Evolutionary conservation across 768 basidiomycete genomes (phyloP).

Genomic region (Sarcomyxa edulis): DNA sequence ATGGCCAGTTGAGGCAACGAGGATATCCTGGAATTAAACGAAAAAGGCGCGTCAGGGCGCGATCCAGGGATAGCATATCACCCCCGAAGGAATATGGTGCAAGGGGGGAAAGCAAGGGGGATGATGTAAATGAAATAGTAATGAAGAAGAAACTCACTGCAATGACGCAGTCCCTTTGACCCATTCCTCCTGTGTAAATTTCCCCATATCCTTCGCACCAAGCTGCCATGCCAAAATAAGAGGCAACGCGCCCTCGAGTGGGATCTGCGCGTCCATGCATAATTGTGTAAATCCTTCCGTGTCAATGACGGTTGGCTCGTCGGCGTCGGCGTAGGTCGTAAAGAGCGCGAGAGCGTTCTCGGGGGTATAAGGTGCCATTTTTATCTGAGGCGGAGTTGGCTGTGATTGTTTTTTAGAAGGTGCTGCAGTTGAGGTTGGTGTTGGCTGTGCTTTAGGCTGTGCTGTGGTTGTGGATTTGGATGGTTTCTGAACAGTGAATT

Average conservation of each 20-base stretch:
- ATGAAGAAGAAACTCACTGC: constrained; percentile 5
- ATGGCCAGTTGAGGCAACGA: constrained; percentile 35
- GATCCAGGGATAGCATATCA: not conserved
- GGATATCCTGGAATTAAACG: constrained; percentile 32
- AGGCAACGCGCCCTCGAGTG: constrained; percentile 69
- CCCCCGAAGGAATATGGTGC: too few relatives aligned
- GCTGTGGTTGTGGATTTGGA: constrained; percentile 5
- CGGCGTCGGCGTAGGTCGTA: constrained; percentile 51
- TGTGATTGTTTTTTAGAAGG: constrained; percentile 10
- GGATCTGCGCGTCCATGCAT: constrained; percentile 64
- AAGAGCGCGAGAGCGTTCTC: constrained; percentile 54
- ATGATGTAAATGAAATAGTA: not conserved
- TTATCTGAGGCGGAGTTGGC: constrained; percentile 13
- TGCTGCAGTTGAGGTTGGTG: constrained; percentile 6
- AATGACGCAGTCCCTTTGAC: constrained; percentile 36
- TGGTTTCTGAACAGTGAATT: too few relatives aligned
- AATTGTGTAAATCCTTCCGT: constrained; percentile 69
- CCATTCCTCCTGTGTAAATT: constrained; percentile 69
- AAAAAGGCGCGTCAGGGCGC: not conserved
- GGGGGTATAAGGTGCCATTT: constrained; percentile 43
- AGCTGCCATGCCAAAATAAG: constrained; percentile 76
- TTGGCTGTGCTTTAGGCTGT: constrained; percentile 10
- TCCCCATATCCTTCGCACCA: constrained; percentile 66
- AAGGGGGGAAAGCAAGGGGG: not conserved
- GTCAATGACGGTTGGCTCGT: constrained; percentile 55